Evolutionary conservation across 805 yeast species (phyloP).

Genomic region (Candida vartiovaarae): DNA sequence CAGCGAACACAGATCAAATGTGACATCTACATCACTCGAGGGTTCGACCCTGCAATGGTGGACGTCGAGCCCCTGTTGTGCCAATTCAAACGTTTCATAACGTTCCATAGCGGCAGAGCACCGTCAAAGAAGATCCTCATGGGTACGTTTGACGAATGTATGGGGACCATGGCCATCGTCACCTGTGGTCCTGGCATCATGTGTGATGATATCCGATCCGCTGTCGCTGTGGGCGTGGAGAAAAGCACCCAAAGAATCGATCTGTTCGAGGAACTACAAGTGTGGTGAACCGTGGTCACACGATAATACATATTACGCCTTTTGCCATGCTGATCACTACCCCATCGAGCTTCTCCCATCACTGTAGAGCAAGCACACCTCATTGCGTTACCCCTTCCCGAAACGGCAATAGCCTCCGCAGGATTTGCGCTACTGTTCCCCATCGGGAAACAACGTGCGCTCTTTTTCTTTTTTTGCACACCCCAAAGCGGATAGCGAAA

Average conservation of each 20-base stretch:
- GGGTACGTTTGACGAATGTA: constrained; percentile 31
- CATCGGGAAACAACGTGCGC: no score
- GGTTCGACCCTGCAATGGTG: constrained; percentile 8
- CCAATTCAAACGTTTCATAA: constrained; percentile 18
- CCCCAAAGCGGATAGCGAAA: no score
- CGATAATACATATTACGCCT: no score
- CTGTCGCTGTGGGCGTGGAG: constrained; percentile 36
- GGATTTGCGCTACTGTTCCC: no score
- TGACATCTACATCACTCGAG: constrained; percentile 37
- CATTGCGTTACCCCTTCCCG: no score
- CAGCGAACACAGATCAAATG: constrained; percentile 31
- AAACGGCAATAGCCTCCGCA: no score
- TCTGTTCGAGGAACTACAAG: constrained; percentile 68
- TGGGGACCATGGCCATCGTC: constrained; percentile 43
- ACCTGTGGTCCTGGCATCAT: constrained; percentile 62
- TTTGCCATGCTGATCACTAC: no score
- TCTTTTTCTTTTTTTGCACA: no score
- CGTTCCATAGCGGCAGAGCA: constrained; percentile 41
- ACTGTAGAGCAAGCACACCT: no score
- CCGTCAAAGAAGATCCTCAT: constrained; percentile 32
- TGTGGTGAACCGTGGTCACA: constrained; percentile 41
- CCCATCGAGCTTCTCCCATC: no score
- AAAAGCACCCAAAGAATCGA: constrained; percentile 47
- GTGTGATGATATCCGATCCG: constrained; percentile 50
- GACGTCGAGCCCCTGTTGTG: not conserved